phyloP scores from a whole-genome alignment of 371 early-diverging fungal genomes.

The Nematocida ausubeli region DNA sequence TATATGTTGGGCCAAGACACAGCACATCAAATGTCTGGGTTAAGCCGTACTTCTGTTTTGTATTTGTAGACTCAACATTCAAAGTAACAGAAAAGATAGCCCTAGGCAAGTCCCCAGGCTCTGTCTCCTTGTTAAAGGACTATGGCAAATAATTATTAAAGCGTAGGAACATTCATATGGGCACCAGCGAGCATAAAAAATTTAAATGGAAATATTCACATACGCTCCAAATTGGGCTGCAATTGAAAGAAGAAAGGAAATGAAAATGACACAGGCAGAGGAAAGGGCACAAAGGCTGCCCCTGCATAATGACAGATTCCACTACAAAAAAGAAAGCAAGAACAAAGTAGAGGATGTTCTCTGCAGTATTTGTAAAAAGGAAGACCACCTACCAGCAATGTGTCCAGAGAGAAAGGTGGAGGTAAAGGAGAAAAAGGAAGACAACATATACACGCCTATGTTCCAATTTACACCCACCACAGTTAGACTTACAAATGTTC shows the following conservation, averaged over 20 bases:
- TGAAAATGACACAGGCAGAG: constrained; percentile 16
- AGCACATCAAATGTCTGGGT: constrained; percentile 44
- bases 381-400: constrained; percentile 31
- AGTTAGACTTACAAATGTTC: constrained; percentile 33
- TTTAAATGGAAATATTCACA: constrained; percentile 48
- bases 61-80: constrained; percentile 26
- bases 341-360: not conserved
- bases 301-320: constrained; percentile 1
- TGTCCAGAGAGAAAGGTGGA: constrained; percentile 28
- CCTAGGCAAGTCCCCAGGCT: constrained; percentile 50
- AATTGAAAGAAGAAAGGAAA: constrained; percentile 24
- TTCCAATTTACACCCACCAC: constrained; percentile 42
- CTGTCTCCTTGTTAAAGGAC: constrained; percentile 3
- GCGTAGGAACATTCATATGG: too few relatives aligned
- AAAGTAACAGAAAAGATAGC: not conserved
- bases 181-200: not conserved
- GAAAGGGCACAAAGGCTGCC: not conserved
- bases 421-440: not conserved
- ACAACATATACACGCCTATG: not conserved
- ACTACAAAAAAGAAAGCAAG: not conserved
- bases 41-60: constrained; percentile 28
- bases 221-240: constrained; percentile 40
- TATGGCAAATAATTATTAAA: constrained; percentile 2
- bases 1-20: not conserved
- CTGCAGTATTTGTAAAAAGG: constrained; percentile 33